Conservation (phyloP, 1,284 basidiomycete species). For the Leccinum fallax region DNA sequence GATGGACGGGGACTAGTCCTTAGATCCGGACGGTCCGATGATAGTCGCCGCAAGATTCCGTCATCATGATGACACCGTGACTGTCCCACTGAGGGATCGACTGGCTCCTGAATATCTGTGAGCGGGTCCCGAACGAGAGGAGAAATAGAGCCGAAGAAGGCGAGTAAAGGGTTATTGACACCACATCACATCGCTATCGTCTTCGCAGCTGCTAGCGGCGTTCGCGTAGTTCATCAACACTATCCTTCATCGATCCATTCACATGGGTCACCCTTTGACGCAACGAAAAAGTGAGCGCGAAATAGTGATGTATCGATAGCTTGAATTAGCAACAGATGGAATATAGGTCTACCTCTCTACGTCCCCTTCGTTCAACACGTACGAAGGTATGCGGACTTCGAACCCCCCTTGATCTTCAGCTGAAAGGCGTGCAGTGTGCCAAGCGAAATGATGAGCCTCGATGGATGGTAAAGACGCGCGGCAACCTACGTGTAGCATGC, state of each 20-base stretch:
- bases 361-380: constrained; percentile 7
- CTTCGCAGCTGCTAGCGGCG: neutral
- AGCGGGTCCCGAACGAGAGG: neutral
- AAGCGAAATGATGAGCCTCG: constrained; percentile 3
- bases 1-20: neutral
- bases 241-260: neutral
- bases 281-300: neutral
- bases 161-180: neutral
- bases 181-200: neutral
- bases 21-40: neutral
- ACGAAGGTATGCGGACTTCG: constrained; percentile 28
- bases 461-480: neutral
- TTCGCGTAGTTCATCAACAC: neutral
- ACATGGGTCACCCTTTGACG: neutral
- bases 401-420: constrained; percentile 34
- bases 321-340: neutral
- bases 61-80: neutral
- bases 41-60: neutral
- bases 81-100: neutral
- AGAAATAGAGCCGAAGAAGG: neutral
- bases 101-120: neutral
- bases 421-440: neutral
- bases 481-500: constrained; percentile 68
- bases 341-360: constrained; percentile 15
- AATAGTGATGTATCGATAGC: neutral